phyloP scores from a whole-genome alignment of 2,329 filamentous ascomycete genomes.

The Bipolaris victoriae region DNA sequence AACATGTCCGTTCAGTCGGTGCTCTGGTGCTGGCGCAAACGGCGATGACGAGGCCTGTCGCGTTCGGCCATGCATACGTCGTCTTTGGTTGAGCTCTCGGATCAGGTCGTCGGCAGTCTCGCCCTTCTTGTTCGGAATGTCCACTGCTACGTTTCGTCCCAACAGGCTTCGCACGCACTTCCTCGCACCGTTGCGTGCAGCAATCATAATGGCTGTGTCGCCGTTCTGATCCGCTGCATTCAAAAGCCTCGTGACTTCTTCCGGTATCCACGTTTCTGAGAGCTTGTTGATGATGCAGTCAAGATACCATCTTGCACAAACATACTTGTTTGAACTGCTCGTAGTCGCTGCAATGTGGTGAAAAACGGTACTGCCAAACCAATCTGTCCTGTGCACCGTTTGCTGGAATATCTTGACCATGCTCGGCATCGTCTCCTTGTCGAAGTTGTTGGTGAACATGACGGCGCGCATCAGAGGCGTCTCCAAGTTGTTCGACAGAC shows the following conservation, averaged over 20 bases:
- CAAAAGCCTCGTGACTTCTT: conserved; percentile 77
- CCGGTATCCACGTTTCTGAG: conserved; percentile 75
- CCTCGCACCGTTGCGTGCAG: conserved; percentile 85
- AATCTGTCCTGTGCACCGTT: conserved; percentile 80
- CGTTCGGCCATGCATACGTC: conserved; percentile 63
- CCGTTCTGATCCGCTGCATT: conserved; percentile 84
- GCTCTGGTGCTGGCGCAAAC: conserved; percentile 50
- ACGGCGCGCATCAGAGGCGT: conserved; percentile 95
- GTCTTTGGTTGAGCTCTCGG: conserved; percentile 70
- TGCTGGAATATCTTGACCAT: conserved; percentile 83
- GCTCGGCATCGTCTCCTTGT: conserved; percentile 86
- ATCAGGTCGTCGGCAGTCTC: conserved; percentile 86
- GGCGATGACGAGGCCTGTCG: conserved; percentile 77
- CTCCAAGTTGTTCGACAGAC: conserved; percentile 69
- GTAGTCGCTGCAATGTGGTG: conserved; percentile 94
- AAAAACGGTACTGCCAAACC: conserved; percentile 84
- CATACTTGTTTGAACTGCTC: conserved; percentile 82
- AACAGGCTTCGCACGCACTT: conserved; percentile 71
- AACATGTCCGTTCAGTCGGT: conserved; percentile 39
- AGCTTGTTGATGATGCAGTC: conserved; percentile 90
- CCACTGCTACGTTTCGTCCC: conserved; percentile 79
- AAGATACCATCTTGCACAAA: conserved; percentile 90
- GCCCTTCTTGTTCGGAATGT: conserved; percentile 81
- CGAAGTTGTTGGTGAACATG: conserved; percentile 95
- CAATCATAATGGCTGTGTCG: conserved; percentile 88